phyloP scores from a whole-genome alignment of 2,329 filamentous ascomycete species.

The Penicillium hesseltinei region DNA sequence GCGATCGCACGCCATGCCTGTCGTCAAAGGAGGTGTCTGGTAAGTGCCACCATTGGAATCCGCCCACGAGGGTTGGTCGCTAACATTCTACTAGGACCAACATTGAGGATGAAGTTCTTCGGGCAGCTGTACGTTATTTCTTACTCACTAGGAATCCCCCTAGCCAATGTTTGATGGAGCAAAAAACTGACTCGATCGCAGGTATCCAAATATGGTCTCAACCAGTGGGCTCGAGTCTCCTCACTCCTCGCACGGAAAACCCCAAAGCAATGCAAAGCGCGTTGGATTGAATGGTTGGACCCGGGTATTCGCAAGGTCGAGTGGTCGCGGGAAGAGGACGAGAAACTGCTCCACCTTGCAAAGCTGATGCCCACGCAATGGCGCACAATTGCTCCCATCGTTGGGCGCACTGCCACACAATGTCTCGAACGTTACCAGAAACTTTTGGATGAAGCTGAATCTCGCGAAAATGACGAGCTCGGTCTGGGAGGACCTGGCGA shows the following conservation, averaged over 20 bases:
- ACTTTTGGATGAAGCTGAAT: conserved; percentile 91
- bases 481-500: conserved; percentile 79
- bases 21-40: conserved; percentile 66
- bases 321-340: conserved; percentile 98
- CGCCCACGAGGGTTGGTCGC: conserved; percentile 6
- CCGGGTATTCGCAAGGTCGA: conserved; percentile 98
- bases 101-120: conserved; percentile 91
- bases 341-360: conserved; percentile 91
- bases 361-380: conserved; percentile 99
- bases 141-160: neutral
- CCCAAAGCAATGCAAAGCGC: conserved; percentile 97
- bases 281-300: conserved; percentile 98
- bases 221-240: conserved; percentile 98
- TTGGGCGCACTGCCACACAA: conserved; percentile 93
- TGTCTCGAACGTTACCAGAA: conserved; percentile 97
- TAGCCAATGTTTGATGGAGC: neutral
- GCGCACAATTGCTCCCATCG: conserved; percentile 95
- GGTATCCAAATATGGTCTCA: conserved; percentile 87
- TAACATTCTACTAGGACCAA: conserved; percentile 53
- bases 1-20: conserved; percentile 53
- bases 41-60: conserved; percentile 25
- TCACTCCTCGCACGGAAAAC: conserved; percentile 96
- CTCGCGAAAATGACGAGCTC: conserved; percentile 76
- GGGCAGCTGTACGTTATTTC: conserved; percentile 63
- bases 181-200: conserved; percentile 20